Conservation (phyloP, 202 grass and related monocot species). For the Eragrostis tef region DNA sequence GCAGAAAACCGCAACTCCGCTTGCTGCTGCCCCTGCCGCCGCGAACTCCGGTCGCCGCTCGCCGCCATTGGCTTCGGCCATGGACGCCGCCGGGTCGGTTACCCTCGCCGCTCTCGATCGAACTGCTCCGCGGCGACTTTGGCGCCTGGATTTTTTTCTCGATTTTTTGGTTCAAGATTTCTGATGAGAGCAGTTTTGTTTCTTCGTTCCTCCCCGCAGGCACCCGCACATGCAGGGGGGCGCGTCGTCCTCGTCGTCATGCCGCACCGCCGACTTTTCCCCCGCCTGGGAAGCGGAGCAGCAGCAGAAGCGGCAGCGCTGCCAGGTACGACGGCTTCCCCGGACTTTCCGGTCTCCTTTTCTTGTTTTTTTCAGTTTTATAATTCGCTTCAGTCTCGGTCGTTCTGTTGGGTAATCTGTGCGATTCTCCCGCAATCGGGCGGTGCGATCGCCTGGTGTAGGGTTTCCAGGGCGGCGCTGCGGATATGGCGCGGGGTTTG, state of each 20-base stretch:
- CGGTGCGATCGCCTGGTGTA: not conserved
- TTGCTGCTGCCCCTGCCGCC: not conserved
- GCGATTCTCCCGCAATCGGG: not conserved
- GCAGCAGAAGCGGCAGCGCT: slow-evolving; percentile 63
- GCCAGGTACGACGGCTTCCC: slow-evolving; percentile 41
- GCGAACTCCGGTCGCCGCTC: not conserved
- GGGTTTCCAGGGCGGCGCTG: not conserved
- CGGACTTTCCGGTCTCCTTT: not conserved
- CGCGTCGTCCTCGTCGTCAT: slow-evolving; percentile 44
- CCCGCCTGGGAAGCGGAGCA: slow-evolving; percentile 48
- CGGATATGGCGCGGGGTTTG: slow-evolving; percentile 1
- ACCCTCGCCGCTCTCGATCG: not conserved
- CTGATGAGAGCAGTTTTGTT: not conserved
- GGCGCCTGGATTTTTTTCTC: not conserved
- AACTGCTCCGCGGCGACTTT: not conserved
- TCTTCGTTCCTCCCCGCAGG: slow-evolving; percentile 37
- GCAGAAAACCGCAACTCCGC: not conserved
- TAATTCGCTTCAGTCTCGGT: not conserved
- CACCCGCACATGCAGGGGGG: slow-evolving; percentile 36
- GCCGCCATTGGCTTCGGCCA: slow-evolving; percentile 31
- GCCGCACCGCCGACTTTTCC: slow-evolving; percentile 51
- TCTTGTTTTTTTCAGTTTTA: not conserved
- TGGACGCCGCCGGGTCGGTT: slow-evolving; percentile 53
- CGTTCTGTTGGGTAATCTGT: not conserved
- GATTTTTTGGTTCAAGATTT: not conserved